Percentiles rank a stretch among this genome's conserved stretches.
Evolutionary conservation across 2,329 filamentous ascomycete species (phyloP).

Genomic region (Arachnomyces sp.): DNA sequence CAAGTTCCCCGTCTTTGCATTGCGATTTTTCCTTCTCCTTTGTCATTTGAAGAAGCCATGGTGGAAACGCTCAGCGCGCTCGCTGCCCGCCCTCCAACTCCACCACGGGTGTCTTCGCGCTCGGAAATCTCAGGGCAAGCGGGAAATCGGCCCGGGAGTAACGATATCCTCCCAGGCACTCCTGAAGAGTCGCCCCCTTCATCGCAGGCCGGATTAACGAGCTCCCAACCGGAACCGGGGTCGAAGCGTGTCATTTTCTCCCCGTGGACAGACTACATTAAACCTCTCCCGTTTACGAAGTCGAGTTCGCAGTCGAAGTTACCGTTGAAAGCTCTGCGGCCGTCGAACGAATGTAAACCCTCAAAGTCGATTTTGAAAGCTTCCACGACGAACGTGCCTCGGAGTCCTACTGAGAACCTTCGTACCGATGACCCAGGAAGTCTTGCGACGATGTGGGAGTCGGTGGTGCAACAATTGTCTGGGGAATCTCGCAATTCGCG

Average conservation of each 20-base stretch:
- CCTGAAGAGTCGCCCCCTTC: constrained; percentile 39
- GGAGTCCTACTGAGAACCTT: constrained; percentile 51
- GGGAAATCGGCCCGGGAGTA: background rate
- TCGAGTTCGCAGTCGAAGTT: constrained; percentile 27
- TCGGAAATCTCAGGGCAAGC: background rate
- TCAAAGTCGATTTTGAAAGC: constrained; percentile 77
- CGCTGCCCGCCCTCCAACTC: constrained; percentile 48
- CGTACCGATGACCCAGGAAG: no score
- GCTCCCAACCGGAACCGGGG: constrained; percentile 15
- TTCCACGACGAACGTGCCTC: constrained; percentile 34
- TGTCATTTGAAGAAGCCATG: constrained; percentile 29
- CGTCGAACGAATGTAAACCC: constrained; percentile 46
- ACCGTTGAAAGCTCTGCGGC: constrained; percentile 40
- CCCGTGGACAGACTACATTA: constrained; percentile 48
- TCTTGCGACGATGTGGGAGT: constrained; percentile 67
- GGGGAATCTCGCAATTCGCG: constrained; percentile 62
- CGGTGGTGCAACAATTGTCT: constrained; percentile 70
- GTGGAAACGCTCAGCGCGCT: constrained; percentile 39
- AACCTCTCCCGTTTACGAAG: constrained; percentile 31
- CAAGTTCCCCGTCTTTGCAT: background rate
- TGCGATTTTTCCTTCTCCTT: constrained; percentile 14
- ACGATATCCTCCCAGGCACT: constrained; percentile 19
- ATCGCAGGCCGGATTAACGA: no score
- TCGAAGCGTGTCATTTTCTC: constrained; percentile 57
- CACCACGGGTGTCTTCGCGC: constrained; percentile 34